Base-by-base conservation (phyloP, 1,284 basidiomycete genomes). In the Taiwanofungus camphoratus region DNA sequence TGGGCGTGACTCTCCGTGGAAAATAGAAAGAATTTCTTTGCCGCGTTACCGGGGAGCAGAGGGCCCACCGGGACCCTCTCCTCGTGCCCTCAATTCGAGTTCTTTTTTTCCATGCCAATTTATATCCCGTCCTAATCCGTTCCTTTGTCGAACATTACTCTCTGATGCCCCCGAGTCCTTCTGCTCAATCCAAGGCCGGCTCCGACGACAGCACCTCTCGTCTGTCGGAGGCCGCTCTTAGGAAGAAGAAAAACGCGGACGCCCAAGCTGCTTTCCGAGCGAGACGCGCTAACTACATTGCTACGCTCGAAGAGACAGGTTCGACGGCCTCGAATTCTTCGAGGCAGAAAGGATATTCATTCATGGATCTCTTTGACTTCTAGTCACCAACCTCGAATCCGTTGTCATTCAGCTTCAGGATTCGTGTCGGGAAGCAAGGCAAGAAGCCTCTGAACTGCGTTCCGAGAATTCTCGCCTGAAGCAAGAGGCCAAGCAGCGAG, bases 291-390 rank as follows among this genome's bases (percentile, higher is more conserved):
- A 88, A 86, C 64, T 90, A 90, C 61, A 90, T 90, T 59, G 78
- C 84, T 36, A 89, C 86, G n/a, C 75, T 90, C 51, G 87, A 90
- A 62, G 87, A 87, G 64, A 87, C 87, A 70, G 86, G 86, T 84
- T 58, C 50, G 67, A 63, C 50, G 43, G 22, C 36, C 46, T 42
- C 48, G 44, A 46, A 53, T 42, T 52, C 56, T 20, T 47, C 55
- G 41, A 46, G 52, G 49, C 51, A 49, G 35, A 49, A 21, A 30
- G 20, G 33, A 35, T 48, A 31, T 36, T 44, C 36, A 44, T 36
- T 44, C 36, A 44, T 30, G 9, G 37, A 37, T 48, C 46, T 41
- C 34, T 34, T 52, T 39, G 40, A 41, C 52, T 34, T 47, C 38
- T 45, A 51, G 87, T 90, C 49, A 87, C 80, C 18, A 87, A 79